Percentiles rank a stretch among this genome's conserved stretches.
Evolutionary conservation across 495 filamentous ascomycete species (phyloP).

Genomic region (Rostrohypoxylon terebratum): DNA sequence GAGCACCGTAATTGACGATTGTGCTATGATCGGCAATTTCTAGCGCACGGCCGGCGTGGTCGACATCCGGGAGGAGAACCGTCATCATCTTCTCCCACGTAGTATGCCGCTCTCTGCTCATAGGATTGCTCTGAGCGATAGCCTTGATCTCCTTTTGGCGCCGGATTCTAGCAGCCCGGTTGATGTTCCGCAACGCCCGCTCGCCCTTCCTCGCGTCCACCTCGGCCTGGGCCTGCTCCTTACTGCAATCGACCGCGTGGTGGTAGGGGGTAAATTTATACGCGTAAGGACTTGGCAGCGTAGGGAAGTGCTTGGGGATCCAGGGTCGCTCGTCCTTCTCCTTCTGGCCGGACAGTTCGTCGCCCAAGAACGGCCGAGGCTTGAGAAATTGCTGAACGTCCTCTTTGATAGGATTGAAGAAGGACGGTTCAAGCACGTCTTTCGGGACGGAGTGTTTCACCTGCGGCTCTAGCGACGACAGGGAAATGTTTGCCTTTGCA

Average conservation of each 20-base stretch:
- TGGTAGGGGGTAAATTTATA: constrained; percentile 58
- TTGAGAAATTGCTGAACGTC: constrained; percentile 47
- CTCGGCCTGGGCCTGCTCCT: constrained; percentile 58
- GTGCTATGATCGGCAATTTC: constrained; percentile 64
- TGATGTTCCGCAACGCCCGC: constrained; percentile 56
- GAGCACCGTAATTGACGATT: constrained; percentile 58
- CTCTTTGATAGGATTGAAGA: constrained; percentile 45
- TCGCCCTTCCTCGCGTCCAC: constrained; percentile 60
- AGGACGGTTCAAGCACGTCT: constrained; percentile 48
- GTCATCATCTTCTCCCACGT: constrained; percentile 60
- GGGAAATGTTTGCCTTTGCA: constrained; percentile 51
- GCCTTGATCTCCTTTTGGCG: constrained; percentile 61
- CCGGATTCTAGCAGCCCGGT: constrained; percentile 61
- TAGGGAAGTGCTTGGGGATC: constrained; percentile 59
- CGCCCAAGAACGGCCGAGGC: constrained; percentile 52
- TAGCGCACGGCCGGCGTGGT: constrained; percentile 73
- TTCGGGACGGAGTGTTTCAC: constrained; percentile 55
- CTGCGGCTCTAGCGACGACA: constrained; percentile 54
- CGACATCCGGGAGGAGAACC: constrained; percentile 52
- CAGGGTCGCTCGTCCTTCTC: constrained; percentile 57
- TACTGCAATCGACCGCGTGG: constrained; percentile 50
- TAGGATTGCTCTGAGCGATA: constrained; percentile 51
- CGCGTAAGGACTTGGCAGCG: constrained; percentile 60
- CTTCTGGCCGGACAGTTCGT: constrained; percentile 56
- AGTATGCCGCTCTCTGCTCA: constrained; percentile 52